Evolutionary conservation across 1,284 basidiomycete genomes (phyloP), one percentile per base, ranked within the genome.

Genomic region (Apiotrichum porosum): DNA sequence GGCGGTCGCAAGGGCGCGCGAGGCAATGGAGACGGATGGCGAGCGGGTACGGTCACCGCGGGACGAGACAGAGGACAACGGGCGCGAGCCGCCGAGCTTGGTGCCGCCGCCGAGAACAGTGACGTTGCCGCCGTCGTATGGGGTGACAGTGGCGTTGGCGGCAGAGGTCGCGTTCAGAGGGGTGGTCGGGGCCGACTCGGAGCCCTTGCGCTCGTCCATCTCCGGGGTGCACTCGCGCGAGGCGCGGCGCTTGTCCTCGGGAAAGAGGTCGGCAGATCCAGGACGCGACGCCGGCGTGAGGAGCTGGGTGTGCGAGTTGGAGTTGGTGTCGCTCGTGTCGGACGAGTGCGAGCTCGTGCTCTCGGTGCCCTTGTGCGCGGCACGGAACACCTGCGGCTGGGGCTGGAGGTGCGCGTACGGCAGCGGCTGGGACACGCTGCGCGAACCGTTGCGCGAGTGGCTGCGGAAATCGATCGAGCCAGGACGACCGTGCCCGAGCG

Each of bases 101-200:
- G 73, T 71, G 28, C 73, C 73, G 18, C 73, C 73, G 15, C 73
- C 73, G 14, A 75, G 60, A 30, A 73, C 72, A 12, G 69, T 73
- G 23, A 75, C 73, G 48, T 75, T 75, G 15, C 72, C 73, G 37
- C 71, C 71, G 47, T 75, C 73, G 49, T 75, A 75, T 0, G 71
- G 71, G 10, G 71, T 72, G 26, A 74, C 70, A 31, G 65, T 58
- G n/a, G n/a, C n/a, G n/a, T n/a, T n/a, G n/a, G 65, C 64, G 22
- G 61, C 62, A 10, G 8, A 6, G 8, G 26, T 28, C 8, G 26
- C 26, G 26, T 12, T 56, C 8, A 12, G 12, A 3, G 41, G 41
- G 21, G 41, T 42, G 24, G 41, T 42, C 34, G 34, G 42, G 28
- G 36, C 19, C 17, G 34, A 35, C 6, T 31, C 33, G 37, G 23